phyloP scores from a whole-genome alignment of 139 green algal genomes.

The Micractinium sp. region DNA sequence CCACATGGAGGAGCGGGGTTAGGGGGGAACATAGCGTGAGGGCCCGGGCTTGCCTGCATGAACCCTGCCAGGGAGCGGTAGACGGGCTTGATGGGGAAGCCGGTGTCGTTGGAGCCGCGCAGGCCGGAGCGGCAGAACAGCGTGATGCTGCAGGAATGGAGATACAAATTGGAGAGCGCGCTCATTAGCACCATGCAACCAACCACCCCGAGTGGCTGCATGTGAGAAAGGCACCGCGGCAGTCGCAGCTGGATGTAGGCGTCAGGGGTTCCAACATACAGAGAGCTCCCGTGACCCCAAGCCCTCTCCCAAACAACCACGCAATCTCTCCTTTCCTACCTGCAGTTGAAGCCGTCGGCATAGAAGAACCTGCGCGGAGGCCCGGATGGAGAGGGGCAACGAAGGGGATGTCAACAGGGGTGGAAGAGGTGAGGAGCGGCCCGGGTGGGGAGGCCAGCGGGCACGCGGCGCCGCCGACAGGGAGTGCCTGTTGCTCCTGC shows the following conservation, averaged over 20 bases:
- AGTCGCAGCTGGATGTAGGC: no score
- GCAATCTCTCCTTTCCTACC: not conserved
- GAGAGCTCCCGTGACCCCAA: no score
- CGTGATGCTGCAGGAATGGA: not conserved
- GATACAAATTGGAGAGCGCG: not conserved
- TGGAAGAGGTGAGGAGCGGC: not conserved
- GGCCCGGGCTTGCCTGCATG: not conserved
- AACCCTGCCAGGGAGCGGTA: not conserved
- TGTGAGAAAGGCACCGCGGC: not conserved
- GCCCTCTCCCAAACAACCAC: no score
- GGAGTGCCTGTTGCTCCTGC: not conserved
- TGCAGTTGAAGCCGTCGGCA: not conserved
- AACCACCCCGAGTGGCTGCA: not conserved
- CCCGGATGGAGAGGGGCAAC: no score
- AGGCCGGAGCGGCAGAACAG: constrained; percentile 1
- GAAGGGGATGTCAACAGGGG: no score
- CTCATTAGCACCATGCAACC: no score
- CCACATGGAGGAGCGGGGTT: not conserved
- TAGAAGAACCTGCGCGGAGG: not conserved
- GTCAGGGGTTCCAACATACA: no score
- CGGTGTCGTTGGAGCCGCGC: not conserved
- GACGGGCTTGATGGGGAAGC: not conserved
- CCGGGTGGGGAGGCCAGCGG: no score
- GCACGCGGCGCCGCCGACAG: no score
- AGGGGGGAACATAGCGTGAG: not conserved